Evolutionary conservation across 2,329 filamentous ascomycete species (phyloP).

Genomic region (Pseudomassariella vexata): DNA sequence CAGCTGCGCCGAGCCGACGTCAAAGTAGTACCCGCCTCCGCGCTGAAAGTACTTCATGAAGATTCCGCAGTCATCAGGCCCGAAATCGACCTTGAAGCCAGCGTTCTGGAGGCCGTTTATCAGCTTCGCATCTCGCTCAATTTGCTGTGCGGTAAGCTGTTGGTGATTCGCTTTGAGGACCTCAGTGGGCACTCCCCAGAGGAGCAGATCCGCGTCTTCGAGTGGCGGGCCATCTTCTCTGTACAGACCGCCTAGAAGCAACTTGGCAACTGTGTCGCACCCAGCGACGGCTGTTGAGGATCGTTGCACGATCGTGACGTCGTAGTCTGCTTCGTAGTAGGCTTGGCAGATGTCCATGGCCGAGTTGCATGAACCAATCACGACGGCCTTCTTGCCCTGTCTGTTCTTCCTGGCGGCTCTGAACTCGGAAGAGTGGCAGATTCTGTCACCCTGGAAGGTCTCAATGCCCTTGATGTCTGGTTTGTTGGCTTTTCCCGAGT

Average conservation of each 20-base stretch:
- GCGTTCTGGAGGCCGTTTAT: constrained; percentile 4
- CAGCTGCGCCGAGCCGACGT: constrained; percentile 27
- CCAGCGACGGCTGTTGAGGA: constrained; percentile 3
- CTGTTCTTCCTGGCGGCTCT: constrained; percentile 28
- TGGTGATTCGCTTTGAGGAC: constrained; percentile 7
- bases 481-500: constrained; percentile 56
- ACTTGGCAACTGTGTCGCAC: constrained; percentile 4
- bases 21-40: constrained; percentile 30
- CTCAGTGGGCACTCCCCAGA: constrained; percentile 6
- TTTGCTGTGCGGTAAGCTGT: constrained; percentile 3
- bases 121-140: constrained; percentile 3
- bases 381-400: constrained; percentile 40
- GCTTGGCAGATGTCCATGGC: constrained; percentile 27
- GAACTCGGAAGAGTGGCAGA: constrained; percentile 45
- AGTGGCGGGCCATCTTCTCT: constrained; percentile 4
- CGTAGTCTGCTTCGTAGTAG: constrained; percentile 5
- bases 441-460: constrained; percentile 40
- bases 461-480: constrained; percentile 47
- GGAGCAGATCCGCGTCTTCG: constrained; percentile 7
- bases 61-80: constrained; percentile 7
- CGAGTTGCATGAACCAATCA: constrained; percentile 49
- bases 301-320: constrained; percentile 6
- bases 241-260: constrained; percentile 6
- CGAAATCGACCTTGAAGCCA: constrained; percentile 5
- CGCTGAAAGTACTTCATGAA: constrained; percentile 7